Evolutionary conservation across 352 stramenopile species (phyloP), one percentile per base, ranked within the genome.

Genomic region (Peronospora belbahrii): DNA sequence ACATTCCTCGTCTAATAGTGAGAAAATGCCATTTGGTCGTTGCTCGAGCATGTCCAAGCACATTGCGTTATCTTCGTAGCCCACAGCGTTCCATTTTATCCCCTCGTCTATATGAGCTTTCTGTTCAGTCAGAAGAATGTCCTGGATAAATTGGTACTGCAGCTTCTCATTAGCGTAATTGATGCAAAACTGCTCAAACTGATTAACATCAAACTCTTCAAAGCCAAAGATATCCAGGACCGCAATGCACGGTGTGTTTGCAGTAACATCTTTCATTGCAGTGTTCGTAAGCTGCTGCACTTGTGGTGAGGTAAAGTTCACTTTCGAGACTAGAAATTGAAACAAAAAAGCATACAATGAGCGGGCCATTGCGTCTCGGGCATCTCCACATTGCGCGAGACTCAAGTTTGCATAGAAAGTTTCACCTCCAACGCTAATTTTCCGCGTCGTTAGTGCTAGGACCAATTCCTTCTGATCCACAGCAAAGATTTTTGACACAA

Each of bases 191-290:
- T 90, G 79, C 32, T 88, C 76, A 31, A 89, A 82, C 39, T 74
- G 66, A 57, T 95, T 95, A 15, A 74, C 44, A 2, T 85, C 62
- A 48, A 95, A 95, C 44, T 83, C 75, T 59, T 96, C 85, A 49
- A 96, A 96, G 3, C 85, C 85, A 32, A 96, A 96, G 25, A 96
- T 95, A 60, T 96, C 85, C 18, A 96, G 52, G 9, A 96, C 68
- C 2, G 83, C 83, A 33, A 96, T 94, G 15, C 68, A 90, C 0
- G 62, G 63, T 13, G 44, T 19, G 18, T 22, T 17, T 33, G 31
- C 19, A 19, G 56, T 42, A 11, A 57, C 43, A 17, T 59, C 48
- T 13, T 40, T 63, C 25, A 40, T 52, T 49, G 22, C 25, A 41
- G 50, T 7, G 27, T 20, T 42, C 1, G 43, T 28, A 10, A 40